phyloP scores from a whole-genome alignment of 2,329 filamentous ascomycete species.

The Plectosphaerella plurivora region DNA sequence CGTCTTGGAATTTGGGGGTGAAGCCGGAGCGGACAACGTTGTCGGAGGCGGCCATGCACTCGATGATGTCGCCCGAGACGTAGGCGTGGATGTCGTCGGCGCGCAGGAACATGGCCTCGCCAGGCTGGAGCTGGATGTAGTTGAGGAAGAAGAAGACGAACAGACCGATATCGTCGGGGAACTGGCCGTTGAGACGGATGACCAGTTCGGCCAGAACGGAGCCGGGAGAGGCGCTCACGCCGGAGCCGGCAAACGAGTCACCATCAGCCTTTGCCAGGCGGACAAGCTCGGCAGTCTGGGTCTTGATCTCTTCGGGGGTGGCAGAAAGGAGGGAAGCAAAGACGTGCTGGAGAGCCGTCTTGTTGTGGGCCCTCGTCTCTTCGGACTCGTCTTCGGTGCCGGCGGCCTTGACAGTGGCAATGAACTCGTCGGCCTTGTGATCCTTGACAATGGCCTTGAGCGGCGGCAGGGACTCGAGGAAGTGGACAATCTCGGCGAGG shows the following conservation, averaged over 20 bases:
- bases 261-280: constrained; percentile 64
- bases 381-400: constrained; percentile 36
- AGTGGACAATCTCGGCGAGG: constrained; percentile 79
- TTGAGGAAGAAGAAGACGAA: constrained; percentile 98
- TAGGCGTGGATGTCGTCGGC: constrained; percentile 98
- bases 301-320: constrained; percentile 53
- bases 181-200: constrained; percentile 72
- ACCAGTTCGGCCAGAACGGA: constrained; percentile 74
- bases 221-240: constrained; percentile 63
- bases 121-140: constrained; percentile 80
- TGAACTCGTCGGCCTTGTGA: constrained; percentile 53
- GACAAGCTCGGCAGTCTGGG: constrained; percentile 65
- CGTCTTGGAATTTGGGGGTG: constrained; percentile 98
- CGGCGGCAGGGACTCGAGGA: constrained; percentile 56
- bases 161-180: constrained; percentile 84
- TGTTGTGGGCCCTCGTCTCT: constrained; percentile 74
- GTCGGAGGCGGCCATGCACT: constrained; percentile 99
- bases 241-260: constrained; percentile 64
- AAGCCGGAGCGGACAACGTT: constrained; percentile 97
- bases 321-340: constrained; percentile 82
- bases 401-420: constrained; percentile 36
- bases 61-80: constrained; percentile 87
- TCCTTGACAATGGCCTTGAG: constrained; percentile 65
- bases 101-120: constrained; percentile 92
- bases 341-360: constrained; percentile 67